Evolutionary conservation across 805 yeast genomes (phyloP).

Genomic region (Yamadazyma akitaensis): DNA sequence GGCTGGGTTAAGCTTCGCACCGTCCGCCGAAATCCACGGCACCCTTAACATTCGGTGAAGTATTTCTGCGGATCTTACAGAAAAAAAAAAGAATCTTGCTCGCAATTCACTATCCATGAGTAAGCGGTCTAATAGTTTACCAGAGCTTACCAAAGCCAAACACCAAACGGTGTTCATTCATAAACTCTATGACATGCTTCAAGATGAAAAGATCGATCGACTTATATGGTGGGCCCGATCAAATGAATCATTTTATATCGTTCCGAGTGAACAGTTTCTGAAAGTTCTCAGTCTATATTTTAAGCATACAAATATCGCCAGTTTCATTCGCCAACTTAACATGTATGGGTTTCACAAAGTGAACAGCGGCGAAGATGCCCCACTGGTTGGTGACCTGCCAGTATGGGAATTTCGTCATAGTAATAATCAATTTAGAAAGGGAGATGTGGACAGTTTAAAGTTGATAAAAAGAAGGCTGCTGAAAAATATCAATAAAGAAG

Average conservation of each 20-base stretch:
- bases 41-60: too few relatives aligned
- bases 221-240: conserved; percentile 82
- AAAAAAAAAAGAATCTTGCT: neutral
- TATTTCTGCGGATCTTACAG: neutral
- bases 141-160: conserved; percentile 18
- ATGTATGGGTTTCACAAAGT: conserved; percentile 48
- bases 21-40: too few relatives aligned
- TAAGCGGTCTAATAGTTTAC: conserved; percentile 14
- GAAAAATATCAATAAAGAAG: conserved; percentile 39
- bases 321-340: conserved; percentile 41
- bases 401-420: conserved; percentile 89
- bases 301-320: conserved; percentile 44
- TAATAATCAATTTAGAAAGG: conserved; percentile 73
- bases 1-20: too few relatives aligned
- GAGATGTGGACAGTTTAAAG: conserved; percentile 70
- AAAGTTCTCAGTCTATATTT: conserved; percentile 60
- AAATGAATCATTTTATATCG: conserved; percentile 70
- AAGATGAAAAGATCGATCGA: conserved; percentile 66
- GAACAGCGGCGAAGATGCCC: conserved; percentile 31
- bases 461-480: conserved; percentile 74
- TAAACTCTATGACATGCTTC: conserved; percentile 86
- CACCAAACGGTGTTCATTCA: conserved; percentile 66
- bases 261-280: conserved; percentile 84
- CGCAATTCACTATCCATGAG: conserved; percentile 3
- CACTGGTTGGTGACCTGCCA: neutral